Percentiles rank a stretch among this genome's conserved stretches.
Evolutionary conservation across 495 filamentous ascomycete species (phyloP).

Genomic region (Trichodelitschia bisporula): DNA sequence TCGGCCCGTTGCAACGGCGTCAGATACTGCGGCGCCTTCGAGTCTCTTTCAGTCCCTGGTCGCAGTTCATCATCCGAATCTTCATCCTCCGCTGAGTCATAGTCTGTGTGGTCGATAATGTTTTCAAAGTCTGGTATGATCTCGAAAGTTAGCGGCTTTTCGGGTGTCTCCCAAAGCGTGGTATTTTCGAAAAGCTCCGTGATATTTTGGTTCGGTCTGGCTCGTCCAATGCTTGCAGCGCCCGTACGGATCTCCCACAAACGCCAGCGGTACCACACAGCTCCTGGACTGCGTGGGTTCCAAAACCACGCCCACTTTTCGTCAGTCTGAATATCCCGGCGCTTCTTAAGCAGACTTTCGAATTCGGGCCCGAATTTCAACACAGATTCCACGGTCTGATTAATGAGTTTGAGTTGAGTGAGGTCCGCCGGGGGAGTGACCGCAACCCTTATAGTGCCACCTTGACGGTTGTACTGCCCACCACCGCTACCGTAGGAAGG

Average conservation of each 20-base stretch:
- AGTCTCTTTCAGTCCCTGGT: constrained; percentile 22
- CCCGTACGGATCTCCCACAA: constrained; percentile 68
- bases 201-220: constrained; percentile 4
- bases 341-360: constrained; percentile 76
- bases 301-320: constrained; percentile 89
- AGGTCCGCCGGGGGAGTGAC: constrained; percentile 60
- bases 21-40: constrained; percentile 47
- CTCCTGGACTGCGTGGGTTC: constrained; percentile 57
- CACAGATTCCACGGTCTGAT: constrained; percentile 62
- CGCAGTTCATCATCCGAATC: constrained; percentile 55
- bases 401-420: constrained; percentile 58
- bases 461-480: constrained; percentile 13
- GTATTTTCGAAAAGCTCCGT: constrained; percentile 37
- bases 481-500: constrained; percentile 36
- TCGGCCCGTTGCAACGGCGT: constrained; percentile 68
- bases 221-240: constrained; percentile 14
- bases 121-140: constrained; percentile 48
- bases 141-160: constrained; percentile 41
- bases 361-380: constrained; percentile 66
- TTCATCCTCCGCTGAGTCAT: constrained; percentile 72
- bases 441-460: too few relatives aligned
- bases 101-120: constrained; percentile 61
- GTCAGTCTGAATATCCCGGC: constrained; percentile 51
- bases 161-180: constrained; percentile 45
- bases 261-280: constrained; percentile 75